These are phyloP conservation scores for Myochromella boudieri DNA, from an alignment of 768 basidiomycete genomes.

Conservation along the genomic window DNA sequence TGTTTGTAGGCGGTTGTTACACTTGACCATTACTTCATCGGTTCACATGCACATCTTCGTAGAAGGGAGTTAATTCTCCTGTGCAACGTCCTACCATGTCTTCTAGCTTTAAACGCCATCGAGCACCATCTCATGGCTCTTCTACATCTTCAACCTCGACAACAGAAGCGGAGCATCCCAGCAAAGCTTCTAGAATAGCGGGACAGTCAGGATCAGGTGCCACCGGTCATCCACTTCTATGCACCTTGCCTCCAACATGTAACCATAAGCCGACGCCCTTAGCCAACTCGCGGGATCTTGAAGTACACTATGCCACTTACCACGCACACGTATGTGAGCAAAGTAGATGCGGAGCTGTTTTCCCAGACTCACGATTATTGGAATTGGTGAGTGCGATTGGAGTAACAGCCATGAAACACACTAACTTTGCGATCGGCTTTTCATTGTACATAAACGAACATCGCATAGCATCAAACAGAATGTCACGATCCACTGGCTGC, in stretches of 20 bases:
- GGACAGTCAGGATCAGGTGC: constrained; percentile 15
- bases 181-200: constrained; percentile 29
- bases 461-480: constrained; percentile 85
- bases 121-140: constrained; percentile 36
- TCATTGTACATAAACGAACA: too few species aligned
- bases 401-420: too few species aligned
- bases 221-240: constrained; percentile 46
- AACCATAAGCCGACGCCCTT: constrained; percentile 65
- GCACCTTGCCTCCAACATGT: constrained; percentile 84
- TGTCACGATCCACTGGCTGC: constrained; percentile 87
- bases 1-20: not conserved
- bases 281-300: constrained; percentile 65
- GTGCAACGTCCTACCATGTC: constrained; percentile 15
- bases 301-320: constrained; percentile 80
- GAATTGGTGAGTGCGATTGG: constrained; percentile 74
- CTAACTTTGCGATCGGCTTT: too few species aligned
- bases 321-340: constrained; percentile 83
- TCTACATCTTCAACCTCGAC: constrained; percentile 33
- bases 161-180: constrained; percentile 23
- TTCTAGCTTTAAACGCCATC: constrained; percentile 33
- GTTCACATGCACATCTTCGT: not conserved
- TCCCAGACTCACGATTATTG: constrained; percentile 78
- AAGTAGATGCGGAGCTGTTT: constrained; percentile 71
- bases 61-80: not conserved
- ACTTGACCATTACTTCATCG: not conserved